Base-by-base conservation (phyloP, 1,284 basidiomycete genomes). In the Gomphus sp. region DNA sequence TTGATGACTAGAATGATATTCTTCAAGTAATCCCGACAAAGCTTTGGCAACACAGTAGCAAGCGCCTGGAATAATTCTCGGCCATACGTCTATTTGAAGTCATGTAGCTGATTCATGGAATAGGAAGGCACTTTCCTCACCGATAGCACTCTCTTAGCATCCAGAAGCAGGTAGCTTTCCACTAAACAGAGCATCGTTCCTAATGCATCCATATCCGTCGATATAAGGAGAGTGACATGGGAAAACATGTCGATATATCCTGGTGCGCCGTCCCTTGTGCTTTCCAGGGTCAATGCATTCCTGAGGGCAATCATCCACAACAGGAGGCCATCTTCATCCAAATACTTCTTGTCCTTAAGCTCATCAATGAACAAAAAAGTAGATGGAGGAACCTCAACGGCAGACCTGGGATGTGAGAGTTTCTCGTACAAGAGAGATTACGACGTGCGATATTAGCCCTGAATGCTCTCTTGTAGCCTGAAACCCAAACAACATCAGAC, bases 131-230 rank as follows among this genome's bases (percentile, higher is more conserved):
- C 22, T n/a, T 9, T 11, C 66, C 74, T 60, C 61, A 91, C 91
- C 77, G 88, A 82, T 41, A 91, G 70, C 54, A 95, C 73, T 6
- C 75, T 70, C n/a, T 71, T 60, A 0, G 83, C 82, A 68, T 91
- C 89, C 4, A 92, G 75, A 9, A 95, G 70, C 58, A 91, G 73
- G 70, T 94, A 95, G 1, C 89, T 89, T 68, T 93, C 89, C n/a
- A 91, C 66, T 43, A 95, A 79, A 55, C 73, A 72, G 9, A 82
- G 80, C 31, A 85, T 76, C 60, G 78, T 84, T n/a, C 82, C 81
- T 16, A 93, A 71, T 25, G 92, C 68, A 66, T 95, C 92, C 62
- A 92, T 72, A 67, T 95, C 91, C 36, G 76, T 77, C 3, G 79
- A 76, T 12, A 94, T 73, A 14, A 88, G 72, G 28, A 71, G 64